Conservation (phyloP, 176 grass and related monocot genomes). For the Triticum aestivum region DNA sequence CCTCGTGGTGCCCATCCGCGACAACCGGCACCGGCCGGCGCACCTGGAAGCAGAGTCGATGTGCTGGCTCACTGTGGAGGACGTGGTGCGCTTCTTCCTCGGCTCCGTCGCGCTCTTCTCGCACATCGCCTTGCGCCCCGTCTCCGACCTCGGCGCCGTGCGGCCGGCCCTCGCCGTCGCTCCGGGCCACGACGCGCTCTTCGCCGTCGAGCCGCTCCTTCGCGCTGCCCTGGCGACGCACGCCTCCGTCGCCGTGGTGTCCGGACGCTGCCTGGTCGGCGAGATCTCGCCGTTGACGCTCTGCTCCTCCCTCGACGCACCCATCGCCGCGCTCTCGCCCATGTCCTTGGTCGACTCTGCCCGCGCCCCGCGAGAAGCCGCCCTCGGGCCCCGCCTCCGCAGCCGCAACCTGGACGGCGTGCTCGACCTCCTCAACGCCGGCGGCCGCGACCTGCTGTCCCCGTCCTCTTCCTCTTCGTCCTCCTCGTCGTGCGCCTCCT, state of each 20-base stretch:
- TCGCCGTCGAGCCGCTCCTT: slow-evolving; percentile 38
- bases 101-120: slow-evolving; percentile 65
- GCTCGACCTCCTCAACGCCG: slow-evolving; percentile 50
- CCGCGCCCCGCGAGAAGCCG: background rate
- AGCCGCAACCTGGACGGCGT: slow-evolving; percentile 39
- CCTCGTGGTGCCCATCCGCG: slow-evolving; percentile 55
- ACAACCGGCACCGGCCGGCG: background rate
- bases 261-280: slow-evolving; percentile 29
- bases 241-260: slow-evolving; percentile 46
- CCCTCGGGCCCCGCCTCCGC: slow-evolving; percentile 39
- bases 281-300: slow-evolving; percentile 73
- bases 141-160: slow-evolving; percentile 60
- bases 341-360: slow-evolving; percentile 43
- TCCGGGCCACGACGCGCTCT: slow-evolving; percentile 20
- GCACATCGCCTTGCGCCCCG: slow-evolving; percentile 31
- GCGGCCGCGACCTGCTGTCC: background rate
- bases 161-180: slow-evolving; percentile 42
- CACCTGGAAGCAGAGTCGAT: background rate
- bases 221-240: slow-evolving; percentile 34
- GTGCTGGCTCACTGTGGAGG: slow-evolving; percentile 79
- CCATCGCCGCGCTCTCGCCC: slow-evolving; percentile 42
- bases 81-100: slow-evolving; percentile 74
- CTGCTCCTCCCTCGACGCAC: slow-evolving; percentile 22
- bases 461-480: slow-evolving; percentile 32
- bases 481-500: slow-evolving; percentile 33